Evolutionary conservation across 345 rosid genomes (phyloP).

Genomic region (Capsella bursapastoris): DNA sequence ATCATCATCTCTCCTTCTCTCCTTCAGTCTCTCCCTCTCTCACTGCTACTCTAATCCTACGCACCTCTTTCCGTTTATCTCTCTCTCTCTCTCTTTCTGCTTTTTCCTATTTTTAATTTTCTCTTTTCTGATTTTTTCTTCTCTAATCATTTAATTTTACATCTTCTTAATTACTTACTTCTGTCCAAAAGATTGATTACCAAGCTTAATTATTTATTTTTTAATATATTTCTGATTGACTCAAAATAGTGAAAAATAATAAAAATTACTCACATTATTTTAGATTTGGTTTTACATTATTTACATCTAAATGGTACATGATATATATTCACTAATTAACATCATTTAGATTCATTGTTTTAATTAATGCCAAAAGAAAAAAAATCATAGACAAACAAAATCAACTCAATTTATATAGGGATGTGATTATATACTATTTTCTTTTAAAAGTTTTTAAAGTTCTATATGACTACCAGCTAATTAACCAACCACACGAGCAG

Average conservation of each 20-base stretch:
- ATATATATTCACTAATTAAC: neutral
- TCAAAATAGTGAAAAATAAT: too few relatives aligned
- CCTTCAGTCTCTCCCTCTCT: conserved; percentile 27
- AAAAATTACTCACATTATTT: neutral
- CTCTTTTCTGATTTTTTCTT: too few relatives aligned
- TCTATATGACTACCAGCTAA: neutral
- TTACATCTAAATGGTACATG: neutral
- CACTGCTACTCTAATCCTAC: conserved; percentile 38
- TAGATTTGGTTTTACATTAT: neutral
- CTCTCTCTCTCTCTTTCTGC: conserved; percentile 25
- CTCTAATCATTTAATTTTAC: too few relatives aligned
- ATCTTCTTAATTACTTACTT: neutral
- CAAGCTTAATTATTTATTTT: too few relatives aligned
- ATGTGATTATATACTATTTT: neutral
- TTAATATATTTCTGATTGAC: too few relatives aligned
- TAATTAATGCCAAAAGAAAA: too few relatives aligned
- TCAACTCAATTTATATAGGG: neutral
- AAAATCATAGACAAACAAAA: neutral
- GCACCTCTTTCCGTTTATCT: neutral
- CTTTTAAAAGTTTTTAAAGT: too few relatives aligned
- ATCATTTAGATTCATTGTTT: neutral
- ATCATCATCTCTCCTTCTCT: conserved; percentile 13
- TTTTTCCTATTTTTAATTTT: neutral
- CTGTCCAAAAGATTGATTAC: neutral
- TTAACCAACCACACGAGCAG: neutral